Percentiles rank a stretch among this genome's conserved stretches.
phyloP scores from a whole-genome alignment of 345 rosid genomes.

The Ceriops zippeliana region DNA sequence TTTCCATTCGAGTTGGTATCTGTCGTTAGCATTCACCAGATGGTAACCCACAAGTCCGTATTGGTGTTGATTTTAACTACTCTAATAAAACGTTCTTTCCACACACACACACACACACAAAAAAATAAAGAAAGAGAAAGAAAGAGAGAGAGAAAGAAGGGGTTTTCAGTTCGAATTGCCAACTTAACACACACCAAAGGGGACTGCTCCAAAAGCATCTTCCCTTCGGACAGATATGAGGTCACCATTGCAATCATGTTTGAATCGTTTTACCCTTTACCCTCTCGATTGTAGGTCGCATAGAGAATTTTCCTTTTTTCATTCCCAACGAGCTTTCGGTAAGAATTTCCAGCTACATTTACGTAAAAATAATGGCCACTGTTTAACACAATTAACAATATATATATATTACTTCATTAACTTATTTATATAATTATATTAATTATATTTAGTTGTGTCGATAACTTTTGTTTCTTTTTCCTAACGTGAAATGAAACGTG shows the following conservation, averaged over 20 bases:
- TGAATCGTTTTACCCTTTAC: not conserved
- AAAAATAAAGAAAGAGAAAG: not conserved
- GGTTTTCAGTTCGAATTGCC: constrained; percentile 11
- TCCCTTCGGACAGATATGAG: not conserved
- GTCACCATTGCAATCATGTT: constrained; percentile 3
- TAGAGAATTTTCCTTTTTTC: not conserved
- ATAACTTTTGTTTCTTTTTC: too few species aligned
- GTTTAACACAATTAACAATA: too few species aligned
- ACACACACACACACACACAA: not conserved
- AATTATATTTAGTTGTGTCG: too few species aligned
- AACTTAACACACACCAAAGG: constrained; percentile 4
- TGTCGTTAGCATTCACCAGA: constrained; percentile 49
- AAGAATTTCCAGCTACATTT: too few species aligned
- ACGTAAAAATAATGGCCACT: too few species aligned
- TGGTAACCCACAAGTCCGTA: constrained; percentile 14
- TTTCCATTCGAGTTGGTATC: constrained; percentile 43
- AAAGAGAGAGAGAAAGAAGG: not conserved
- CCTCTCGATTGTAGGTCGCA: too few species aligned
- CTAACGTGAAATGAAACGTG: too few species aligned
- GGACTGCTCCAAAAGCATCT: not conserved
- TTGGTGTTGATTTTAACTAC: constrained; percentile 22
- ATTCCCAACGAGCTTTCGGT: too few species aligned
- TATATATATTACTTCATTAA: too few species aligned
- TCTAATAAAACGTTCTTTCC: constrained; percentile 19
- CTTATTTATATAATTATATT: too few species aligned